Evolutionary conservation across 768 basidiomycete genomes (phyloP), one percentile per base, ranked within the genome.

Genomic region (Termitomyces sp.): DNA sequence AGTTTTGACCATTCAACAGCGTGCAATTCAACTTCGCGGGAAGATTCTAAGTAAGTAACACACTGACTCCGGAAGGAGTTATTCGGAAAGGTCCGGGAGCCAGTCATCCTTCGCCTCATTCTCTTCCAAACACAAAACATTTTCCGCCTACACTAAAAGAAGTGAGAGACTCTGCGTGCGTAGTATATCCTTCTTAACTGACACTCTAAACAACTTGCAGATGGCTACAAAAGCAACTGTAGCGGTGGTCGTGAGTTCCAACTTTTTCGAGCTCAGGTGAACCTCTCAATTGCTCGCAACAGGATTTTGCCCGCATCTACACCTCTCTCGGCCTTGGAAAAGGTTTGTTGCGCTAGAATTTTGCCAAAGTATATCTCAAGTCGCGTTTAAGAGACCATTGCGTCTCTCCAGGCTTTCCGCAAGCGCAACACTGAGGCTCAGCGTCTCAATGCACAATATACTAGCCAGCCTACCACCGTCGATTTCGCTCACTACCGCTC

Each of bases 401-500:
- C 91, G 54, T 75, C 92, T 52, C 82, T 99, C 51, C 91, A 92
- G 72, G 89, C 91, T 40, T 98, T 99, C 87, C 91, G 97, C 75
- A 97, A 95, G 74, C 92, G 97, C 58, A 86, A 96, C 73, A 77
- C 77, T 63, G 92, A 98, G 54, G 96, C 97, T 56, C 88, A 90
- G 68, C 85, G 88, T 59, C 75, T 91, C 57, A 71, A 84, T 42
- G 74, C 75, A 52, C 80, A 82, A 67, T 84, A 86, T 66, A 72
- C 79, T 59, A 75, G 77, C 59, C 86, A 89, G 69, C 85, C 89
- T 40, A 88, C 88, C 30, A 88, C 91, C 51, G 80, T 99, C 67
- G 94, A 98, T 77, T 78, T 98, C 66, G 79, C 85, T 23, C 85
- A 94, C 76, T 99, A 98, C 80, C 92, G 94, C 67, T 82, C 87